These are phyloP conservation scores for Ceratocystis harringtonii DNA, from an alignment of 2,329 filamentous ascomycete species.

Conservation along the genomic window DNA sequence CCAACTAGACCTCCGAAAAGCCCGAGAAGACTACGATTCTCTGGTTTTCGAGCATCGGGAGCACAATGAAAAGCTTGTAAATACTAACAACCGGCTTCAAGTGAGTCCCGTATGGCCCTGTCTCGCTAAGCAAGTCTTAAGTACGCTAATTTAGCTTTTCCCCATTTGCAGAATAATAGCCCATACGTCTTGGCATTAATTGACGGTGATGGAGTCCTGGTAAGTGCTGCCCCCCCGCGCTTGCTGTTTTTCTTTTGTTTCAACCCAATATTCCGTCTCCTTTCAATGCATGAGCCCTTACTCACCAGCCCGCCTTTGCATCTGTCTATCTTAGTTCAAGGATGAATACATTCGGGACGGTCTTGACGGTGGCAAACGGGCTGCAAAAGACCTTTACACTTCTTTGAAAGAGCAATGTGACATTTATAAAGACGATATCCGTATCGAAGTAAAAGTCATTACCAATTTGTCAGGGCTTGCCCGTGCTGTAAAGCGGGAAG, in stretches of 20 bases:
- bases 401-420: constrained; percentile 34
- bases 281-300: too few species aligned
- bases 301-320: background rate
- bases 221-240: constrained; percentile 22
- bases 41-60: background rate
- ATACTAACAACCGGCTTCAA: background rate
- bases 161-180: constrained; percentile 31
- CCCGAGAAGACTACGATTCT: constrained; percentile 5
- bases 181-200: constrained; percentile 46
- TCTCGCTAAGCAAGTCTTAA: background rate
- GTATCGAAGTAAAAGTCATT: constrained; percentile 42
- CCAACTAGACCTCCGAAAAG: background rate
- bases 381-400: constrained; percentile 34
- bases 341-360: constrained; percentile 39
- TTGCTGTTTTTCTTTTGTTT: background rate
- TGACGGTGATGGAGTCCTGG: constrained; percentile 48
- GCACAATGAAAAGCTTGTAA: background rate
- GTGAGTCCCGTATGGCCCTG: background rate
- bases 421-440: constrained; percentile 31
- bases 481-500: constrained; percentile 35
- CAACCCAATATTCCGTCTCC: too few species aligned
- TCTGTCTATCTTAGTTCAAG: constrained; percentile 35
- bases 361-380: constrained; percentile 38
- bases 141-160: background rate
- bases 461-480: constrained; percentile 39